A percentile compares a stretch with the other conserved stretches of the same genome.
Evolutionary conservation across 2,329 filamentous ascomycete genomes (phyloP).

Genomic region (Plenodomus lindquistii): DNA sequence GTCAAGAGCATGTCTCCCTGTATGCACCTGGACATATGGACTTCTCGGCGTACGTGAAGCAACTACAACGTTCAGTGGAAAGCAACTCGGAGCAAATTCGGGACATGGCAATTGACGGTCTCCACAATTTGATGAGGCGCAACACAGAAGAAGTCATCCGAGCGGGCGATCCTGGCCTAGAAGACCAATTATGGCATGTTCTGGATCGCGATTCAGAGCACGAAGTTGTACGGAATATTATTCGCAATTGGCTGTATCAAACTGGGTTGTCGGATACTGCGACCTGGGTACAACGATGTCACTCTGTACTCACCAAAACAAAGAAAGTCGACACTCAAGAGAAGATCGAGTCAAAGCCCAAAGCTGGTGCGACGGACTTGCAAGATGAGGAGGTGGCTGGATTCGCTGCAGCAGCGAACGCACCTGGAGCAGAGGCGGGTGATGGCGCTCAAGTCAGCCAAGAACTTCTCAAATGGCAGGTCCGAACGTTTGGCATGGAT

Average conservation of each 20-base stretch:
- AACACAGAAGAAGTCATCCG: conserved; percentile 81
- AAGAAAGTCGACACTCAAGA: conserved; percentile 67
- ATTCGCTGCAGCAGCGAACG: conserved; percentile 76
- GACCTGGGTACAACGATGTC: conserved; percentile 87
- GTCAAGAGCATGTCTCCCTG: conserved; percentile 86
- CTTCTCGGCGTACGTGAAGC: conserved; percentile 79
- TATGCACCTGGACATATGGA: conserved; percentile 89
- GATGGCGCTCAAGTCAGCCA: conserved; percentile 59
- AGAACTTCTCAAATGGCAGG: conserved; percentile 93
- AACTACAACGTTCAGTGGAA: conserved; percentile 76
- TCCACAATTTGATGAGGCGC: conserved; percentile 94
- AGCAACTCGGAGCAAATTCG: conserved; percentile 71
- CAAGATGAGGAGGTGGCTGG: conserved; percentile 97
- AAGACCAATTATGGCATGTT: conserved; percentile 89
- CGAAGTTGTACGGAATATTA: conserved; percentile 80
- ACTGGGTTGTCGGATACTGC: conserved; percentile 79
- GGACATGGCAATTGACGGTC: conserved; percentile 80
- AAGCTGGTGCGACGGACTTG: conserved; percentile 69
- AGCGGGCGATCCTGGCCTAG: conserved; percentile 75
- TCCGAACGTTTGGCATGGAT: conserved; percentile 89
- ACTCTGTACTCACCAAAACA: conserved; percentile 86
- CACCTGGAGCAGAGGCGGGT: conserved; percentile 50
- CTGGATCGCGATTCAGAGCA: conserved; percentile 78
- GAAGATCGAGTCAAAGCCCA: conserved; percentile 52
- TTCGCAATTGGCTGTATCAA: conserved; percentile 91